Conservation (phyloP, 2,329 filamentous ascomycete genomes). For the Rugonectria rugulosa region DNA sequence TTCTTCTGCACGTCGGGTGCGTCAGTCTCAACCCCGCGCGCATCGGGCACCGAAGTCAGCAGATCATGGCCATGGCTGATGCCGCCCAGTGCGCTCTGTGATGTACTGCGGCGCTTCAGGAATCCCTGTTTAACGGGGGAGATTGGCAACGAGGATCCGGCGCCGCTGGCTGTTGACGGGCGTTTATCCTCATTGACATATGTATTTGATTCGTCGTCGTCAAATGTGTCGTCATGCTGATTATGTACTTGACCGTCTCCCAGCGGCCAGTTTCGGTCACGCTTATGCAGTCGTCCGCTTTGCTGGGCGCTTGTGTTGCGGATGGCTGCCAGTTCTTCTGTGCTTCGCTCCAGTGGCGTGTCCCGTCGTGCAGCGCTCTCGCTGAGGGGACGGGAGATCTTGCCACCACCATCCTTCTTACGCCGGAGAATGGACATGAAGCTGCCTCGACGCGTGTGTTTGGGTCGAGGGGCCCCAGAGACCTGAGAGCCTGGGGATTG, state of each 20-base stretch:
- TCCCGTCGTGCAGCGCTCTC: slow-evolving; percentile 70
- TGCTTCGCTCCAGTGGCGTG: slow-evolving; percentile 66
- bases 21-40: slow-evolving; percentile 16
- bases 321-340: slow-evolving; percentile 59
- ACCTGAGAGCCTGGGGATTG: slow-evolving; percentile 30
- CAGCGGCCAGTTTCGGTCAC: slow-evolving; percentile 46
- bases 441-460: slow-evolving; percentile 53
- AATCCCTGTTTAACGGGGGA: slow-evolving; percentile 44
- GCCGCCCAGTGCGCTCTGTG: slow-evolving; percentile 39
- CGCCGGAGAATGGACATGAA: slow-evolving; percentile 70
- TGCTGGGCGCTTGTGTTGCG: slow-evolving; percentile 43
- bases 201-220: slow-evolving; percentile 36
- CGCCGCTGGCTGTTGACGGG: slow-evolving; percentile 46
- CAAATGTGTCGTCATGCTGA: slow-evolving; percentile 38
- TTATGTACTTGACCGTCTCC: slow-evolving; percentile 42
- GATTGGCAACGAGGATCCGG: slow-evolving; percentile 39
- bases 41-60: slow-evolving; percentile 14
- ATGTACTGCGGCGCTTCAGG: slow-evolving; percentile 48
- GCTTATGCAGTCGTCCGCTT: slow-evolving; percentile 37
- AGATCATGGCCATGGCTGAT: slow-evolving; percentile 12
- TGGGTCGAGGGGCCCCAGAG: slow-evolving; percentile 33
- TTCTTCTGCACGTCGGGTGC: slow-evolving; percentile 49
- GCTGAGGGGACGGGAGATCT: slow-evolving; percentile 60
- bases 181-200: slow-evolving; percentile 39
- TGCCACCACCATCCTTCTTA: slow-evolving; percentile 59